Evolutionary conservation across 2,329 filamentous ascomycete species (phyloP), one percentile per base, ranked within the genome.

Genomic region (Cladosporium sphaerospermum): DNA sequence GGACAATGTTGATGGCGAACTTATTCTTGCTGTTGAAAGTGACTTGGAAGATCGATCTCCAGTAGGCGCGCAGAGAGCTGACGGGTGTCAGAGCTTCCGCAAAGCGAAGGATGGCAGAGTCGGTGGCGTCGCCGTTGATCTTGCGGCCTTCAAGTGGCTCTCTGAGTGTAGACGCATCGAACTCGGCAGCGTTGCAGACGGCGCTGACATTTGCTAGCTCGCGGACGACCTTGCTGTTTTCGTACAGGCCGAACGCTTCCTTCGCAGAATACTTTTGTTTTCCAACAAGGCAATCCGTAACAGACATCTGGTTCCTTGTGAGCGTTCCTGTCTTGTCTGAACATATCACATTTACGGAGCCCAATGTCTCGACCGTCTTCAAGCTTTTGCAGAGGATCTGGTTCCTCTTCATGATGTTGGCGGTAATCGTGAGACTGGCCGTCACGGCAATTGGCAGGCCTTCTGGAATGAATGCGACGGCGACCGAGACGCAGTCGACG

Each of bases 1-100:
- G 73, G 45, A 85, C 79, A 0, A 83, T 78, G 33, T 81, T 77
- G 52, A 90, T 79, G 82, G 89, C 90, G 65, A 83, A 90, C 69
- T 91, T 91, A 71, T 89, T 90, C 73, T 88, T 66, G 70, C 84
- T 88, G 71, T 90, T 90, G 68, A 91, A 91, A 0, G 84, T 80
- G 28, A 88, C 73, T 51, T 86, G 82, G 60, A 83, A 89, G 2
- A 79, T 77, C 49, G 79, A 83, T 48, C 78, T 78, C 84, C 85
- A 89, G 57, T 77, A 74, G 11, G 75, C 73, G 7, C 83, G 78
- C 4, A 86, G 70, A 47, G 85, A 78, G 0, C 76, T 69, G 0
- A 88, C 81, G 0, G 80, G 72, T 0, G 79, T 79, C 44, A 90
- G 73, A 3, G 73, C 72, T 66, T 90, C 85, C 0, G 85, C 82